Evolutionary conservation across 2,329 filamentous ascomycete genomes (phyloP).

Genomic region (Aspergillus arachidicola): DNA sequence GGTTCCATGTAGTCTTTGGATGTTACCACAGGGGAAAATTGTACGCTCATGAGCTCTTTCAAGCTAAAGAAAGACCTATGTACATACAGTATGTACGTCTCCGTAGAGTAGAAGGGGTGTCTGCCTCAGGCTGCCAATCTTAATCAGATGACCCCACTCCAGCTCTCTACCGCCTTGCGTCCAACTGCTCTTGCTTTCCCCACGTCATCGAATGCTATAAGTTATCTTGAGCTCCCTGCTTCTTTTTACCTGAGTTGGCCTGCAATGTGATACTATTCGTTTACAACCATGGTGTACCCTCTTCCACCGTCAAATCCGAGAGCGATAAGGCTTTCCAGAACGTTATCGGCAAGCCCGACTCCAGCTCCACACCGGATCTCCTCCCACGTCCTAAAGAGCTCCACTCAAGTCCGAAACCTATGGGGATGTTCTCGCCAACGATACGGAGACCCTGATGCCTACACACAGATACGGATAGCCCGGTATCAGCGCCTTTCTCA

Average conservation of each 20-base stretch:
- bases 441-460: not conserved
- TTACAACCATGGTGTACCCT: not conserved
- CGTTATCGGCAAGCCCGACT: not conserved
- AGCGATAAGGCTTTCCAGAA: not conserved
- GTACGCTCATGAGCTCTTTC: not conserved
- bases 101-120: not conserved
- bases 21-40: not conserved
- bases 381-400: not conserved
- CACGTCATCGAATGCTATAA: not conserved
- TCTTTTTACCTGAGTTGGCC: not conserved
- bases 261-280: not conserved
- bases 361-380: not conserved
- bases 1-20: not conserved
- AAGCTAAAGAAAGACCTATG: not conserved
- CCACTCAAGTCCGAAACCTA: constrained; percentile 13
- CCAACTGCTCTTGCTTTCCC: not conserved
- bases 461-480: constrained; percentile 5
- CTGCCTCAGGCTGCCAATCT: not conserved
- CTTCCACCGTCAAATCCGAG: not conserved
- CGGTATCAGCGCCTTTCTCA: constrained; percentile 4
- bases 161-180: not conserved
- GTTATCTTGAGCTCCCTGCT: not conserved
- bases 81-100: too few species aligned
- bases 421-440: constrained; percentile 11
- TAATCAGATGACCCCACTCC: not conserved